Percentiles rank a stretch among this genome's conserved stretches.
Conservation (phyloP, 306 rosid genomes). For the Fagus sylvatica region DNA sequence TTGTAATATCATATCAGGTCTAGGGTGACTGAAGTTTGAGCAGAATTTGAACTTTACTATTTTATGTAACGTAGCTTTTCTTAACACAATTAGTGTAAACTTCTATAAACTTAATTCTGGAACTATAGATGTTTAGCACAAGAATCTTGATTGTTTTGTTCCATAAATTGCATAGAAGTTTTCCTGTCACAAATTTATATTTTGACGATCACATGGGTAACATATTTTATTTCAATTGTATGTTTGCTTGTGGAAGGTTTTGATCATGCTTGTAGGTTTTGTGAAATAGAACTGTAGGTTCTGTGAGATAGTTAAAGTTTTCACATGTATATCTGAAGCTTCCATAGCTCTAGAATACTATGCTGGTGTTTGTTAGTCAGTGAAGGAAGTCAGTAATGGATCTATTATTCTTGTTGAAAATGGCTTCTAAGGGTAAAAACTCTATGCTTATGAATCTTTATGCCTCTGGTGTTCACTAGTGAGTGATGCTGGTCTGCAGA, state of each 20-base stretch:
- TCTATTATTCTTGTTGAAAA: constrained; percentile 2
- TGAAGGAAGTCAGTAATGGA: not conserved
- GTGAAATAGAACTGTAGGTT: not conserved
- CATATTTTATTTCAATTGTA: not conserved
- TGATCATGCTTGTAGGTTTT: not conserved
- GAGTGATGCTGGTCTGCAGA: not conserved
- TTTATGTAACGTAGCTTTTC: not conserved
- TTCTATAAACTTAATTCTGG: not conserved
- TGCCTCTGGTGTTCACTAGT: not conserved
- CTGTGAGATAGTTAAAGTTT: not conserved
- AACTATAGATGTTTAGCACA: not conserved
- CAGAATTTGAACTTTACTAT: not conserved
- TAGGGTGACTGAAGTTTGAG: not conserved
- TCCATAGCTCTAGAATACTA: not conserved
- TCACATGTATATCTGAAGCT: not conserved
- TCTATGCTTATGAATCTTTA: constrained; percentile 3
- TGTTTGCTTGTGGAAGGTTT: not conserved
- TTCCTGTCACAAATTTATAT: not conserved
- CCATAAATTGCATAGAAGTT: not conserved
- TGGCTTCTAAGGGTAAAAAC: not conserved
- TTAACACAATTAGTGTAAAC: not conserved
- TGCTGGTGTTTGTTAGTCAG: not conserved
- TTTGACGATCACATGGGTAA: not conserved
- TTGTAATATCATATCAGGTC: not conserved
- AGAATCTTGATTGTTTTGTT: not conserved